These are phyloP conservation scores for Calonectria ilicicola DNA, from an alignment of 2,329 filamentous ascomycete genomes.

Conservation along the genomic window DNA sequence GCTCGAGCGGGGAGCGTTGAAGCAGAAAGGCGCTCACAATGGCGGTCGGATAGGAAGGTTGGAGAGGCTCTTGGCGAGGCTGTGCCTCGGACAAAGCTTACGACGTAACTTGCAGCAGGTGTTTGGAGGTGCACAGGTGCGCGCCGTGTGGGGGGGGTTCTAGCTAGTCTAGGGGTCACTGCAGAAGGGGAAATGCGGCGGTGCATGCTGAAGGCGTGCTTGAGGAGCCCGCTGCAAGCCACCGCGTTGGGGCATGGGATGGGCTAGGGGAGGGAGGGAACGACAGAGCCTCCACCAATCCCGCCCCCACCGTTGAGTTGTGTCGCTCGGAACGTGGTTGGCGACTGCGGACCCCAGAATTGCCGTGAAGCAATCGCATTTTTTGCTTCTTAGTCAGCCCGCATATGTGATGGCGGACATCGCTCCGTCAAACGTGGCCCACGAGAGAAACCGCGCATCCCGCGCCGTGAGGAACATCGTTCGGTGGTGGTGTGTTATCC, in stretches of 20 bases:
- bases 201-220: background rate
- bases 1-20: background rate
- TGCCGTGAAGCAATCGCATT: no score
- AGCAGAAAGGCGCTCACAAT: background rate
- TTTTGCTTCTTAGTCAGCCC: no score
- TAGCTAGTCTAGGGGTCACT: background rate
- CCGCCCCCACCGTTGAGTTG: background rate
- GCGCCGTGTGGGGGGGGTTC: background rate
- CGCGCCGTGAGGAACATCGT: no score
- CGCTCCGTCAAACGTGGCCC: no score
- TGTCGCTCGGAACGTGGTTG: background rate
- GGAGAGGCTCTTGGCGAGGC: background rate
- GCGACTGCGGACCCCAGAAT: background rate
- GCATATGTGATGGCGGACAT: no score
- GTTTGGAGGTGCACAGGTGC: background rate
- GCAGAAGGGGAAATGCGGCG: background rate
- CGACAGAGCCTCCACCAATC: background rate
- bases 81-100: constrained; percentile 1
- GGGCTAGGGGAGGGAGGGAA: background rate
- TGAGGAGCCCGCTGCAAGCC: background rate
- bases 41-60: background rate
- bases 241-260: no score
- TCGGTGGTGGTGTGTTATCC: no score
- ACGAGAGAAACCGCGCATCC: no score
- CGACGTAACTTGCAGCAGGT: background rate